phyloP scores from a whole-genome alignment of 2,329 filamentous ascomycete genomes.

The Alternaria burnsii region DNA sequence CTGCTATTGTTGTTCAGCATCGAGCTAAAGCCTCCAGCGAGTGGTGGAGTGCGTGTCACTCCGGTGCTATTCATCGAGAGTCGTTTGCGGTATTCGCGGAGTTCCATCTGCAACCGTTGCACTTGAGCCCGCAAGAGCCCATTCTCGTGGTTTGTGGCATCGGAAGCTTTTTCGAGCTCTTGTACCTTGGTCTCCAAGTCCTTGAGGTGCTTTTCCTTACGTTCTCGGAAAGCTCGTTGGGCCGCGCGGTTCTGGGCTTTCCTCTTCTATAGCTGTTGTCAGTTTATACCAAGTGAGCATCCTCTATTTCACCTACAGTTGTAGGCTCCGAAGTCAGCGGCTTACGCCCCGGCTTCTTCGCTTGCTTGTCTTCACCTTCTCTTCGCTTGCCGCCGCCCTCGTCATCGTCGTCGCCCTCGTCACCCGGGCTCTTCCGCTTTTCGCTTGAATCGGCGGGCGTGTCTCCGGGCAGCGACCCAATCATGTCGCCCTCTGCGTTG shows the following conservation, averaged over 20 bases:
- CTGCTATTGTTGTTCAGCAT: constrained; percentile 64
- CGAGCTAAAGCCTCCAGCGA: constrained; percentile 55
- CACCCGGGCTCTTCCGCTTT: constrained; percentile 77
- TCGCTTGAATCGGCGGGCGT: constrained; percentile 59
- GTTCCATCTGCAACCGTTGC: constrained; percentile 82
- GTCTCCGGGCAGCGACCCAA: constrained; percentile 74
- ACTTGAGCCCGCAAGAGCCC: constrained; percentile 83
- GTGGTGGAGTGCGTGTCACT: constrained; percentile 58
- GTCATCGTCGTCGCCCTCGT: constrained; percentile 68
- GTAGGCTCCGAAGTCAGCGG: constrained; percentile 94
- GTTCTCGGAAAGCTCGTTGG: constrained; percentile 68
- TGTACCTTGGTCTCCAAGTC: constrained; percentile 74
- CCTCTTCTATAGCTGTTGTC: constrained; percentile 70
- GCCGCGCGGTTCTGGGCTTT: constrained; percentile 79
- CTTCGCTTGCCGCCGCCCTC: constrained; percentile 78
- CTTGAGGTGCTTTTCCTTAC: constrained; percentile 71
- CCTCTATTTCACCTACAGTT: constrained; percentile 72
- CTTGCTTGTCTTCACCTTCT: constrained; percentile 82
- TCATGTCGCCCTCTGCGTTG: constrained; percentile 70
- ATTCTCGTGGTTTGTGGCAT: constrained; percentile 86
- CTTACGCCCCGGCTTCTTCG: constrained; percentile 97
- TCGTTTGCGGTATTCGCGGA: constrained; percentile 90
- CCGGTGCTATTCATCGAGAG: constrained; percentile 68
- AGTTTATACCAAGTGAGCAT: constrained; percentile 25
- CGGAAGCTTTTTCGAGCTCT: constrained; percentile 79